Evolutionary conservation across 768 basidiomycete species (phyloP), one percentile per base, ranked within the genome.

Genomic region (Boletales sp.): DNA sequence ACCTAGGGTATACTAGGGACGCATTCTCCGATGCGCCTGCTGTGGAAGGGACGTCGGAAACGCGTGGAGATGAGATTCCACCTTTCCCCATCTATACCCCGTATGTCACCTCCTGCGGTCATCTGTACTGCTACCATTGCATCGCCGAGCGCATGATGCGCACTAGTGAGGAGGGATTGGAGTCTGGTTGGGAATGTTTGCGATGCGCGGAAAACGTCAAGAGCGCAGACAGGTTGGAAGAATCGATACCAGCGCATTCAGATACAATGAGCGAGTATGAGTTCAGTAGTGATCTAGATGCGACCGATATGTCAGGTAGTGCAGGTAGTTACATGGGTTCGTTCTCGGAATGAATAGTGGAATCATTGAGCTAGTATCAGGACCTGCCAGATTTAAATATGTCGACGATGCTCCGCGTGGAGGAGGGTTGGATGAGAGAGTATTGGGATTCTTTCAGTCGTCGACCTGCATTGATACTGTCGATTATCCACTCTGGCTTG

Each of bases 111-210:
- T 84, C 85, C 29, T 94, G 90, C 54, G 86, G 82, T 8, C 92
- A 97, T 63, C 66, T 80, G 13, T 99, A 94, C 70, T 98, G 97
- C 69, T 99, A 97, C 67, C 85, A 87, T 58, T 99, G 97, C 69
- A 76, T 98, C 37, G 80, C 90, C 13, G 88, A 90, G 62, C 82
- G 84, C 53, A 80, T 97, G 73, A 77, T 90, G 60, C 82, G 79
- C 32, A 78, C 78, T 6, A 83, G 80, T 5, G 86, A 87, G 52
- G 89, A 87, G 32, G 81, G 73, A 19, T 45, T 65, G 18, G 69
- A 77, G 31, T 61, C 70, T 43, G 75, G 76, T 18, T 95, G 94
- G 94, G 82, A 83, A 54, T 97, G 94, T 69, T 65, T 95, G 48
- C 75, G 94, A 45, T 97, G 94, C 62, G 78, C 76, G 7, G 79